Conservation (phyloP, 768 basidiomycete species). For the Tricholoma furcatifolium region DNA sequence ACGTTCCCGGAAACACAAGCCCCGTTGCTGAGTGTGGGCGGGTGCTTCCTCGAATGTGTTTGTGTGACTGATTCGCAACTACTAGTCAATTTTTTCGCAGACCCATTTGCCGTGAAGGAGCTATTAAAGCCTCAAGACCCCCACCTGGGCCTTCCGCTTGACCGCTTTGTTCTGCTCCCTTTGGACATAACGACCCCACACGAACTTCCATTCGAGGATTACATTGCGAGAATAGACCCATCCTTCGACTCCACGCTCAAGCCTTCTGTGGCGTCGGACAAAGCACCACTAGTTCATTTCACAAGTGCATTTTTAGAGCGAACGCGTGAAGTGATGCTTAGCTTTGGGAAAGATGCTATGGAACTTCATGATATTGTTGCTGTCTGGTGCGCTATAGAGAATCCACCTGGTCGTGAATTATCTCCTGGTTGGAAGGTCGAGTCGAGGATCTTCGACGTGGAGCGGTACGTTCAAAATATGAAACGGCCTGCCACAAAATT, state of each 20-base stretch:
- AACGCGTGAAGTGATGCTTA: constrained; percentile 73
- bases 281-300: constrained; percentile 69
- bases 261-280: constrained; percentile 47
- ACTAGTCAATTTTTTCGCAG: constrained; percentile 83
- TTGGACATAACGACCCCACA: constrained; percentile 84
- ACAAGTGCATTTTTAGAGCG: constrained; percentile 78
- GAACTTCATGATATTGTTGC: constrained; percentile 90
- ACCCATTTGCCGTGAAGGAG: constrained; percentile 79
- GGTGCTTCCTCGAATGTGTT: neutral
- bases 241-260: constrained; percentile 45
- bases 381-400: constrained; percentile 82
- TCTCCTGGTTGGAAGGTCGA: constrained; percentile 55
- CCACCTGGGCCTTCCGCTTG: constrained; percentile 51
- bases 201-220: constrained; percentile 69
- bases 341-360: constrained; percentile 81
- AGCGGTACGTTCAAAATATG: constrained; percentile 44
- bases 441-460: constrained; percentile 61
- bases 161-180: constrained; percentile 68
- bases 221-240: constrained; percentile 60
- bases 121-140: constrained; percentile 47
- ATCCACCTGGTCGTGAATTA: constrained; percentile 48
- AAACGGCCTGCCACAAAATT: no score
- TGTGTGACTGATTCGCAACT: constrained; percentile 1
- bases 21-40: constrained; percentile 81
- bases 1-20: constrained; percentile 85